Conservation (phyloP, 495 filamentous ascomycete genomes). For the Darksidea phi region DNA sequence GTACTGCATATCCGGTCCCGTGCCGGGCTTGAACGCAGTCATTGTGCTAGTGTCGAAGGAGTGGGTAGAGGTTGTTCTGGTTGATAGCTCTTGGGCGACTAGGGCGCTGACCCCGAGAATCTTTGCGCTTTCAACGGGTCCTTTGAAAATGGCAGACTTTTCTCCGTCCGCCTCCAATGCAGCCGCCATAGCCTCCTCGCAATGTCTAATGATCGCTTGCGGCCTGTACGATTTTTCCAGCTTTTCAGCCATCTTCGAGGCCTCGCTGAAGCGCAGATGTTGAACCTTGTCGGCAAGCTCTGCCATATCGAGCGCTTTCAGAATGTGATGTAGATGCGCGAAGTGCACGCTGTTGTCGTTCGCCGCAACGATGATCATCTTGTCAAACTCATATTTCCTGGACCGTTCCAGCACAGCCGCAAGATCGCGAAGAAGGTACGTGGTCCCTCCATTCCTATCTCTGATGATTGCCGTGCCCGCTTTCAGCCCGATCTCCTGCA, state of each 20-base stretch:
- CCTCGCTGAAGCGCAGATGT: constrained; percentile 64
- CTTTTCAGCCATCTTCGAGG: constrained; percentile 36
- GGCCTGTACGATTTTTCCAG: constrained; percentile 51
- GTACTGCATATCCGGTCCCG: constrained; percentile 69
- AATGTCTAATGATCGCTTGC: constrained; percentile 52
- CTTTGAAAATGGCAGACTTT: constrained; percentile 60
- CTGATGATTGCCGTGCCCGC: constrained; percentile 57
- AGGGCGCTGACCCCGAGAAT: constrained; percentile 61
- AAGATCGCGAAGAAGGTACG: constrained; percentile 67
- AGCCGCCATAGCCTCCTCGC: constrained; percentile 64
- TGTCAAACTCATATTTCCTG: constrained; percentile 64
- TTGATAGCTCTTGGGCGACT: constrained; percentile 66
- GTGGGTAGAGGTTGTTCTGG: constrained; percentile 66
- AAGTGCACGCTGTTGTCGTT: constrained; percentile 61
- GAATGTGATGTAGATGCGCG: constrained; percentile 64
- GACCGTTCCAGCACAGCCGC: constrained; percentile 59
- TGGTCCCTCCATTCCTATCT: constrained; percentile 61
- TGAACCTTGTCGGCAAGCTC: constrained; percentile 58
- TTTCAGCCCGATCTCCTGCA: constrained; percentile 48
- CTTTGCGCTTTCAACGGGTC: constrained; percentile 52
- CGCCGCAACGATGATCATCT: constrained; percentile 69
- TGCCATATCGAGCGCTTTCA: constrained; percentile 53
- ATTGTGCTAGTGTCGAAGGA: constrained; percentile 62
- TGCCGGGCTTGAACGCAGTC: constrained; percentile 70
- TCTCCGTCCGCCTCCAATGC: constrained; percentile 61